These are phyloP conservation scores for Alternaria atra DNA, from an alignment of 2,329 filamentous ascomycete species.

Conservation along the genomic window DNA sequence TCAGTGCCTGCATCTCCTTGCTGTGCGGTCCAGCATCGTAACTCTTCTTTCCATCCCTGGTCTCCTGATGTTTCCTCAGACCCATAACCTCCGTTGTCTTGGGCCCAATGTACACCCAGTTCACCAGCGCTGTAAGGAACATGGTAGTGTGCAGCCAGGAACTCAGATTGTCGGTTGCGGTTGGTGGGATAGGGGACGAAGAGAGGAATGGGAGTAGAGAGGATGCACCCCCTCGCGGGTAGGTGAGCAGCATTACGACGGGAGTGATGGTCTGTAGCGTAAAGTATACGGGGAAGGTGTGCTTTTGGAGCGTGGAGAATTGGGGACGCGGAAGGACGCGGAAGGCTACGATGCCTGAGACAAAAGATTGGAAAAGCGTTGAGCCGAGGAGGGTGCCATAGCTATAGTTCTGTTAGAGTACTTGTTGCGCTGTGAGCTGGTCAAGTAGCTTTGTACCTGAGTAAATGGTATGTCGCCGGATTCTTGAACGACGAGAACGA, in stretches of 20 bases:
- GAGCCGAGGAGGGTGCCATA: conserved; percentile 89
- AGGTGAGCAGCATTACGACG: conserved; percentile 77
- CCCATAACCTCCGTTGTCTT: conserved; percentile 78
- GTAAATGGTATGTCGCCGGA: conserved; percentile 77
- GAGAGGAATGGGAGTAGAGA: conserved; percentile 16
- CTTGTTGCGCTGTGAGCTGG: neutral
- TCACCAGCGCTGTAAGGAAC: conserved; percentile 74
- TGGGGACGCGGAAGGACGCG: conserved; percentile 77
- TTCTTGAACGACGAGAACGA: conserved; percentile 64
- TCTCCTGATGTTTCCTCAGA: conserved; percentile 82
- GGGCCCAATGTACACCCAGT: conserved; percentile 77
- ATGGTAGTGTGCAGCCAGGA: conserved; percentile 72
- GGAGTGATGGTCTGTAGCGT: conserved; percentile 80
- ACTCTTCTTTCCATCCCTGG: conserved; percentile 86
- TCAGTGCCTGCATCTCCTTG: conserved; percentile 75
- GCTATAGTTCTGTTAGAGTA: conserved; percentile 56
- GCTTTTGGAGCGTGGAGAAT: conserved; percentile 80
- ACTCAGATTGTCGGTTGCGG: conserved; percentile 28
- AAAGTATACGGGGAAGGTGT: conserved; percentile 89
- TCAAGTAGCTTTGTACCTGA: conserved; percentile 63
- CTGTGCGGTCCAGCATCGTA: conserved; percentile 82
- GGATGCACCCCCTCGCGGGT: conserved; percentile 60
- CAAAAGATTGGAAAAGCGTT: conserved; percentile 87
- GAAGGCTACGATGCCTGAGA: conserved; percentile 77
- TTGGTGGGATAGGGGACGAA: conserved; percentile 4